These are phyloP conservation scores for Eustoma russellianum DNA, from an alignment of 257 asterid genomes.

Conservation along the genomic window DNA sequence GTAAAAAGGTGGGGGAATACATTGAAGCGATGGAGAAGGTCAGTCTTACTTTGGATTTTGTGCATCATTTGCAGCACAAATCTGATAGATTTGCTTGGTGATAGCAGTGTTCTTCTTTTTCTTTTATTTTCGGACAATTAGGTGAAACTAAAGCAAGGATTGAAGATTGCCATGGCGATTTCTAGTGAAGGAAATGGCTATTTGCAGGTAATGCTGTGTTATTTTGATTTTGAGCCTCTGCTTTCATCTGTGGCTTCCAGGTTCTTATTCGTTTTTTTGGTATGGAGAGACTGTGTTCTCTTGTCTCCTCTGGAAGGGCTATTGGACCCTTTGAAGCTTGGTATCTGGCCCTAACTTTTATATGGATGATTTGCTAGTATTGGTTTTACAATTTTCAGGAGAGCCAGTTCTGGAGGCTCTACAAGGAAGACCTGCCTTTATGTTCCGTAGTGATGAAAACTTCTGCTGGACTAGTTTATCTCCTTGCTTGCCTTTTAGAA, in stretches of 20 bases:
- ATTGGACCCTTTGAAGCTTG: neutral
- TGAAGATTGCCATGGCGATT: constrained; percentile 82
- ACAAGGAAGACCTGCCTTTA: constrained; percentile 65
- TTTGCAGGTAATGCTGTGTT: constrained; percentile 54
- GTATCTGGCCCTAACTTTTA: no score
- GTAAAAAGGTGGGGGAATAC: constrained; percentile 53
- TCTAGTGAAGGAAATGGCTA: constrained; percentile 93
- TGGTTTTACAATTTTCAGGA: constrained; percentile 30
- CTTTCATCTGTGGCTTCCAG: neutral
- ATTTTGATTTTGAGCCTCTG: constrained; percentile 8
- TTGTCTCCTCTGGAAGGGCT: neutral
- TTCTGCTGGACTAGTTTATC: constrained; percentile 76
- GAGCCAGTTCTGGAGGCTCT: constrained; percentile 93
- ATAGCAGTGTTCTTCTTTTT: constrained; percentile 10
- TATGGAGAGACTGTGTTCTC: no score
- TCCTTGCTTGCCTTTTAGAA: constrained; percentile 83
- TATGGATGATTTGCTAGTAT: no score
- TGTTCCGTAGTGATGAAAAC: constrained; percentile 86
- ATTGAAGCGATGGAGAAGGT: constrained; percentile 97
- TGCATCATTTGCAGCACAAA: constrained; percentile 4
- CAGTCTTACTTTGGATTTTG: constrained; percentile 5
- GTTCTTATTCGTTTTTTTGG: neutral
- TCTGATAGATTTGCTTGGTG: constrained; percentile 1
- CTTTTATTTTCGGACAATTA: constrained; percentile 16
- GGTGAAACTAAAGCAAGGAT: constrained; percentile 94